Evolutionary conservation across 2,329 filamentous ascomycete species (phyloP), one percentile per base, ranked within the genome.

Genomic region (Plectosphaerella plurivora): DNA sequence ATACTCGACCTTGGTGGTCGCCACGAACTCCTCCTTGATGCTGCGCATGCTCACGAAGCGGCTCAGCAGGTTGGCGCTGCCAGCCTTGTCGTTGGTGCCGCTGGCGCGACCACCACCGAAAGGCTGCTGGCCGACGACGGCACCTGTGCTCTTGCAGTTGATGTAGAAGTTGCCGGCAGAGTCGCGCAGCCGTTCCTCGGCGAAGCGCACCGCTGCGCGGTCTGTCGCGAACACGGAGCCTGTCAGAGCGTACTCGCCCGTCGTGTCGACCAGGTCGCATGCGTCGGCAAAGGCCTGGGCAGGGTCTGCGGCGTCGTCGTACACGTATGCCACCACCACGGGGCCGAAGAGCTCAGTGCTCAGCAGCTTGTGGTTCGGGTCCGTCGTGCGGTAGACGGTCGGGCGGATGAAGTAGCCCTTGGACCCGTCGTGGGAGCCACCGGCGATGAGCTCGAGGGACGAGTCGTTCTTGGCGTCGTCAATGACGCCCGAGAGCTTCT

Each of bases 341-440:
- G 90, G 90, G 2, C 90, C 90, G 68, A 96, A 96, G 56, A 95
- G 83, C 70, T 96, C 91, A 37, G 83, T 87, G 49, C 78, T 83
- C 47, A 96, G 76, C 59, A 93, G 84, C 56, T 81, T 80, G 74
- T 95, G 90, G 55, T 80, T 72, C 0, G 89, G 85, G 73, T 89
- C 87, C 49, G 77, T 83, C 49, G 89, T 88, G 56, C 78, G 72
- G 76, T 93, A 95, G 64, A 96, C 80, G 56, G 91, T 95, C 7
- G 91, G 91, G 68, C 89, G 80, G 65, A 96, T 83, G 73, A 83
- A 96, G 78, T 87, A 96, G 56, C 91, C 91, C 71, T 86, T 86
- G 60, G 81, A 86, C 51, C 82, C 82, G 68, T 94, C 88, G 68
- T 93, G 87, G 60, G 79, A 86, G 57, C 91, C 91, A 44, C 91